phyloP scores from a whole-genome alignment of 2,329 filamentous ascomycete species.

The Nigrospora sphaerica region DNA sequence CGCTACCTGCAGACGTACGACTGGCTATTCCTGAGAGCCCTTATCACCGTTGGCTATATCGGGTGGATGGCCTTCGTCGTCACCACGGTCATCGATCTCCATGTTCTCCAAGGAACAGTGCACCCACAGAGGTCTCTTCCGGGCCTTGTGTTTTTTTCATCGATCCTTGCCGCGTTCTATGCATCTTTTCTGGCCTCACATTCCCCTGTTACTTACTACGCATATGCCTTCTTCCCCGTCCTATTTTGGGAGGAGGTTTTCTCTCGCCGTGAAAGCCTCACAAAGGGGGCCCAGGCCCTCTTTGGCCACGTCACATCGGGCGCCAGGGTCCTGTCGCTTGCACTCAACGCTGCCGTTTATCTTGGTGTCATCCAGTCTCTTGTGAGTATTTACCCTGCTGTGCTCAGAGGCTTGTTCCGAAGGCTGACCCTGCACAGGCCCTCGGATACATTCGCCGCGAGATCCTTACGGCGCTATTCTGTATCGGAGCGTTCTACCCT shows the following conservation, averaged over 20 bases:
- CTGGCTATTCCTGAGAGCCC: conserved; percentile 86
- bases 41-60: conserved; percentile 85
- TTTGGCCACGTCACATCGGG: conserved; percentile 61
- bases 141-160: conserved; percentile 63
- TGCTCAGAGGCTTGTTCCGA: background rate
- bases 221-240: conserved; percentile 85
- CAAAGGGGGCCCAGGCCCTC: conserved; percentile 58
- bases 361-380: conserved; percentile 72
- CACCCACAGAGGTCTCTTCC: conserved; percentile 54
- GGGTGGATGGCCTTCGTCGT: conserved; percentile 94
- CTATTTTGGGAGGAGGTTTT: conserved; percentile 96
- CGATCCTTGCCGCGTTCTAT: conserved; percentile 67
- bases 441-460: conserved; percentile 88
- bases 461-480: conserved; percentile 74
- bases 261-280: conserved; percentile 64
- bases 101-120: conserved; percentile 69
- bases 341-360: conserved; percentile 59
- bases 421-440: conserved; percentile 45
- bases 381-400: conserved; percentile 35
- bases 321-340: conserved; percentile 49
- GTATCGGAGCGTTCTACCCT: conserved; percentile 75
- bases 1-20: conserved; percentile 97
- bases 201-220: conserved; percentile 80
- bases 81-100: conserved; percentile 80
- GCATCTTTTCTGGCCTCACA: conserved; percentile 73